Percentiles rank a stretch among this genome's conserved stretches.
These are phyloP conservation scores for Alternaria solani DNA, from an alignment of 2,329 filamentous ascomycete genomes.

Conservation along the genomic window DNA sequence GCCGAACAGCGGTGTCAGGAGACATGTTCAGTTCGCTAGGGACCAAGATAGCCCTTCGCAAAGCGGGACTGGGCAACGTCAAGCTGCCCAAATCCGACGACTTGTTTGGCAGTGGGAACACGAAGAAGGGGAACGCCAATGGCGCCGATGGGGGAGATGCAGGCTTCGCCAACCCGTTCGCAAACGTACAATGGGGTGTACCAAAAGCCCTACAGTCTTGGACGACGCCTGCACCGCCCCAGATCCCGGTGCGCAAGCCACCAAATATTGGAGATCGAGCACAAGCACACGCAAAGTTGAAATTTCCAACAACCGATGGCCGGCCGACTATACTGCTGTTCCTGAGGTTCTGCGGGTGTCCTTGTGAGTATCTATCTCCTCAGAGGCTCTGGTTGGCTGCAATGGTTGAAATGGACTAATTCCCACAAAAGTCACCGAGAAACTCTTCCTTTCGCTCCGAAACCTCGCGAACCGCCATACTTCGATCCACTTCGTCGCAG, in stretches of 20 bases:
- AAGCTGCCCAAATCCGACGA: conserved; percentile 49
- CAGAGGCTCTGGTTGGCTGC: neutral
- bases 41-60: conserved; percentile 67
- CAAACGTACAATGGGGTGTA: conserved; percentile 47
- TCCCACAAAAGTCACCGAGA: conserved; percentile 41
- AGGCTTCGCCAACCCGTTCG: conserved; percentile 45
- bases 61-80: conserved; percentile 63
- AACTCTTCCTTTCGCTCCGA: conserved; percentile 65
- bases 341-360: conserved; percentile 47
- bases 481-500: conserved; percentile 63
- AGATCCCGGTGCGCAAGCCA: conserved; percentile 36
- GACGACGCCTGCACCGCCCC: conserved; percentile 42
- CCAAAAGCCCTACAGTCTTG: conserved; percentile 46
- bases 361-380: conserved; percentile 33
- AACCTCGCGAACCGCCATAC: conserved; percentile 63
- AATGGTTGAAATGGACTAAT: conserved; percentile 9
- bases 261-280: conserved; percentile 40
- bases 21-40: conserved; percentile 65
- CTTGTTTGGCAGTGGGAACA: conserved; percentile 37
- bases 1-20: neutral
- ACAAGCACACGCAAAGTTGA: conserved; percentile 39
- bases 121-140: conserved; percentile 33
- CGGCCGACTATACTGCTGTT: conserved; percentile 45
- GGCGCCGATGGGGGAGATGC: conserved; percentile 25
- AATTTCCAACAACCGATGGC: conserved; percentile 41